Conservation (phyloP, 2,329 filamentous ascomycete genomes). For the Ophiostoma quercus region DNA sequence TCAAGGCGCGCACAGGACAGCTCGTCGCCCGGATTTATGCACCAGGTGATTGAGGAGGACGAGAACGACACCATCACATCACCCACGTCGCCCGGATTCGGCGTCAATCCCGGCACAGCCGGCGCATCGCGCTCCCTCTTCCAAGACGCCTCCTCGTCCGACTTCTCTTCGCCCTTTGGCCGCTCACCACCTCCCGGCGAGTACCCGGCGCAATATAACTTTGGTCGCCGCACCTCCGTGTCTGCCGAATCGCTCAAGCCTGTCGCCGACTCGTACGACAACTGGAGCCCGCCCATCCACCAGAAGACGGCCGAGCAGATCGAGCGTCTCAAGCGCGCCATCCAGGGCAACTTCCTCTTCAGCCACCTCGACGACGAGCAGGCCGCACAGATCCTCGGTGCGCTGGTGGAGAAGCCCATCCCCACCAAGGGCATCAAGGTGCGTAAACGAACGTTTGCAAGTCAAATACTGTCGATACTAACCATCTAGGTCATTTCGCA, state of each 20-base stretch:
- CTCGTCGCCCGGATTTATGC: constrained; percentile 33
- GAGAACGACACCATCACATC: constrained; percentile 70
- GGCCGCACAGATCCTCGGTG: constrained; percentile 77
- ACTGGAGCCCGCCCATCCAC: constrained; percentile 83
- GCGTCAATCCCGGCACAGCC: not conserved
- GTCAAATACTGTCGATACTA: not conserved
- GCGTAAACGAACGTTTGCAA: constrained; percentile 25
- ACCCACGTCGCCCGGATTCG: constrained; percentile 48
- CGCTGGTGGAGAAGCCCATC: constrained; percentile 89
- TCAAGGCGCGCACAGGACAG: constrained; percentile 18
- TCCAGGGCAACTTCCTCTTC: constrained; percentile 88
- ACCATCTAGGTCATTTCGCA: constrained; percentile 76
- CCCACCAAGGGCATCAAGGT: constrained; percentile 80
- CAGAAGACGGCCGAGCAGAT: constrained; percentile 79
- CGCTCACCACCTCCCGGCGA: constrained; percentile 54
- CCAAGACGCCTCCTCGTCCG: constrained; percentile 13
- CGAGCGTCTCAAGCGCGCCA: constrained; percentile 69
- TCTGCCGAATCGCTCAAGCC: constrained; percentile 96
- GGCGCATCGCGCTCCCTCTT: constrained; percentile 19
- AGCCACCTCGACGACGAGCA: constrained; percentile 93
- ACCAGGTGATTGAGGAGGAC: constrained; percentile 71
- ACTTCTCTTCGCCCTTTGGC: constrained; percentile 46
- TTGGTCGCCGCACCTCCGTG: constrained; percentile 88
- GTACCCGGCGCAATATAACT: constrained; percentile 89
- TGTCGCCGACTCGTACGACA: constrained; percentile 73